Evolutionary conservation across 768 basidiomycete genomes (phyloP).

Genomic region (Boletus huronensis): DNA sequence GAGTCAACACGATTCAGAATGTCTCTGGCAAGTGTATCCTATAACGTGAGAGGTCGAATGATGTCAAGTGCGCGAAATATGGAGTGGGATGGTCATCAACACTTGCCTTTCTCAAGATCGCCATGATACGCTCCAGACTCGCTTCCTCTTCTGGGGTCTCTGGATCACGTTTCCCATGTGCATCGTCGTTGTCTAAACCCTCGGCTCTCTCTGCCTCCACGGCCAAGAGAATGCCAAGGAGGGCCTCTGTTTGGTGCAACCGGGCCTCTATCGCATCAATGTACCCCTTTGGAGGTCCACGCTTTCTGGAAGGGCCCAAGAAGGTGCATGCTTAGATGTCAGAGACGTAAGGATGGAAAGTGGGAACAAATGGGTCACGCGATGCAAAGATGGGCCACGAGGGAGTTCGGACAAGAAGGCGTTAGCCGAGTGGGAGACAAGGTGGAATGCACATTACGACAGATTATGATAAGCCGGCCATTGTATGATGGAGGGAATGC

Average conservation of each 20-base stretch:
- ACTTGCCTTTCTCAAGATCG: constrained; percentile 50
- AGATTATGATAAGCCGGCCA: constrained; percentile 13
- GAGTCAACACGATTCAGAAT: constrained; percentile 81
- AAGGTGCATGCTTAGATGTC: constrained; percentile 62
- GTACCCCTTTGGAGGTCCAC: constrained; percentile 91
- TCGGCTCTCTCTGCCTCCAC: constrained; percentile 29
- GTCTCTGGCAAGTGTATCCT: constrained; percentile 78
- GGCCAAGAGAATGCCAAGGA: constrained; percentile 77
- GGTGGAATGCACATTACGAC: constrained; percentile 16
- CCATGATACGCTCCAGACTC: constrained; percentile 36
- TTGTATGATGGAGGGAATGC: constrained; percentile 7
- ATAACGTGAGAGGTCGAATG: constrained; percentile 13
- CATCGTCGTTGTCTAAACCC: constrained; percentile 24
- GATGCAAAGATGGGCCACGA: background rate
- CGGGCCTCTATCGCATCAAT: constrained; percentile 92
- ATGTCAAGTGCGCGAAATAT: background rate
- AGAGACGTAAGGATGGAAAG: constrained; percentile 1
- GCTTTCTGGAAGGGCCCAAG: constrained; percentile 74
- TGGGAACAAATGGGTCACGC: background rate
- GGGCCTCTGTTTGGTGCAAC: constrained; percentile 86
- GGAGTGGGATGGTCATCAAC: background rate
- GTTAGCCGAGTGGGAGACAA: constrained; percentile 11
- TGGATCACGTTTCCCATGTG: constrained; percentile 27
- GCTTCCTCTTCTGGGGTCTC: constrained; percentile 9
- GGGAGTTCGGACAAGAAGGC: constrained; percentile 5